A percentile compares a stretch with the other conserved stretches of the same genome.
phyloP scores from a whole-genome alignment of 352 stramenopile species.

The Elongisporangium anandrum region DNA sequence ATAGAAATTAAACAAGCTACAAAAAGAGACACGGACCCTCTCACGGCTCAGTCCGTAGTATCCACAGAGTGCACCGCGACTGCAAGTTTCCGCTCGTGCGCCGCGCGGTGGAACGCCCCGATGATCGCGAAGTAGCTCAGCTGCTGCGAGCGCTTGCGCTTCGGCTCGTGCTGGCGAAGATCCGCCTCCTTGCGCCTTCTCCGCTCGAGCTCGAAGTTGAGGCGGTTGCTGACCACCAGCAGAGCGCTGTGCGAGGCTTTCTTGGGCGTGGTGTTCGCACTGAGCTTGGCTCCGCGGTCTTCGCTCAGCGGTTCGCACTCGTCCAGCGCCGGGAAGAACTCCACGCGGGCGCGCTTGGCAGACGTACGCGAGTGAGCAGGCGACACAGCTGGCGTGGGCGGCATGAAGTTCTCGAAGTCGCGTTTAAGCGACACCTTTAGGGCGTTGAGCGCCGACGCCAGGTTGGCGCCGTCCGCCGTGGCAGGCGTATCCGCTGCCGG shows the following conservation, averaged over 20 bases:
- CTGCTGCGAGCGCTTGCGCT: conserved; percentile 51
- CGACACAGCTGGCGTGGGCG: conserved; percentile 65
- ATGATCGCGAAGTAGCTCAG: conserved; percentile 81
- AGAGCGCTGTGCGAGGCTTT: conserved; percentile 31
- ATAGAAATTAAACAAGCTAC: background rate
- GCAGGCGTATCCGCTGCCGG: conserved; percentile 10
- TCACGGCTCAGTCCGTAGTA: background rate
- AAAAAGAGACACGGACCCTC: background rate
- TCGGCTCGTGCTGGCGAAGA: conserved; percentile 19
- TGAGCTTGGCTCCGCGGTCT: conserved; percentile 18
- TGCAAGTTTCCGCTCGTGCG: conserved; percentile 52
- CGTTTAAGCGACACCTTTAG: conserved; percentile 77
- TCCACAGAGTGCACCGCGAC: conserved; percentile 5
- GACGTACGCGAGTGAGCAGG: conserved; percentile 37
- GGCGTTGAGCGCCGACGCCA: conserved; percentile 51
- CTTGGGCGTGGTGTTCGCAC: conserved; percentile 26
- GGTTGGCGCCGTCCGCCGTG: conserved; percentile 34
- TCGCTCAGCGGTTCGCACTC: conserved; percentile 18
- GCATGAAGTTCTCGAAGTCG: conserved; percentile 63
- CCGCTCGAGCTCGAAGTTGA: conserved; percentile 74
- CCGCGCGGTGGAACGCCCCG: conserved; percentile 72
- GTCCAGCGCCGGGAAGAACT: conserved; percentile 33
- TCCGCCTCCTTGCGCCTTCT: conserved; percentile 44
- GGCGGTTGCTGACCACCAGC: conserved; percentile 63
- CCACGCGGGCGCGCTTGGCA: conserved; percentile 58